Conservation (phyloP, 192 early-diverging fungal species). For the Haplosporangium gracile region DNA sequence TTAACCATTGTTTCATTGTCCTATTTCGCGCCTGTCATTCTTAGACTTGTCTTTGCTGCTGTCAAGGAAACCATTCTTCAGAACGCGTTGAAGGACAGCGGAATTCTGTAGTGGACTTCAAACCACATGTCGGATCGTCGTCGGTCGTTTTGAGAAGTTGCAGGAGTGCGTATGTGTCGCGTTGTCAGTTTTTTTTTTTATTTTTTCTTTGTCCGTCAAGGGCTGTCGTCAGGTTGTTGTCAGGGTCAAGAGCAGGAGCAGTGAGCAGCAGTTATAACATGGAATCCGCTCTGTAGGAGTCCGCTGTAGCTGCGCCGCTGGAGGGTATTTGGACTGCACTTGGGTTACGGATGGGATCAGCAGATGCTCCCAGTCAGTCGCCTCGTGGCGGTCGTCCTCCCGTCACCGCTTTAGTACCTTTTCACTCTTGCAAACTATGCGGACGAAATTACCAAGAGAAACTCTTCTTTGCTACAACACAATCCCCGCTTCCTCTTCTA, state of each 20-base stretch:
- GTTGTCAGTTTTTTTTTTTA: background rate
- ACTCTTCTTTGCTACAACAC: background rate
- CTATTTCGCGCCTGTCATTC: background rate
- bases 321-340: background rate
- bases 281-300: background rate
- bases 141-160: background rate
- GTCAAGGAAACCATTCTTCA: constrained; percentile 93
- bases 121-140: background rate
- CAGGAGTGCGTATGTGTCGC: background rate
- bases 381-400: background rate
- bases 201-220: background rate
- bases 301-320: background rate
- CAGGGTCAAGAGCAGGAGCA: background rate
- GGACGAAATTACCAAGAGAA: background rate
- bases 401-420: background rate
- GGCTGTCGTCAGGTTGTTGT: background rate
- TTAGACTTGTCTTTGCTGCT: constrained; percentile 85
- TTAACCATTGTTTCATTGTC: background rate
- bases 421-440: background rate
- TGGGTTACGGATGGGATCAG: background rate
- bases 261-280: too few species aligned
- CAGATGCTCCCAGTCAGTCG: background rate
- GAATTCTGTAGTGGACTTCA: constrained; percentile 66
- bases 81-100: constrained; percentile 82
- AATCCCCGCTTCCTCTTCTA: background rate